Evolutionary conservation across 768 basidiomycete species (phyloP).

Genomic region (Lactarius hengduanensis): DNA sequence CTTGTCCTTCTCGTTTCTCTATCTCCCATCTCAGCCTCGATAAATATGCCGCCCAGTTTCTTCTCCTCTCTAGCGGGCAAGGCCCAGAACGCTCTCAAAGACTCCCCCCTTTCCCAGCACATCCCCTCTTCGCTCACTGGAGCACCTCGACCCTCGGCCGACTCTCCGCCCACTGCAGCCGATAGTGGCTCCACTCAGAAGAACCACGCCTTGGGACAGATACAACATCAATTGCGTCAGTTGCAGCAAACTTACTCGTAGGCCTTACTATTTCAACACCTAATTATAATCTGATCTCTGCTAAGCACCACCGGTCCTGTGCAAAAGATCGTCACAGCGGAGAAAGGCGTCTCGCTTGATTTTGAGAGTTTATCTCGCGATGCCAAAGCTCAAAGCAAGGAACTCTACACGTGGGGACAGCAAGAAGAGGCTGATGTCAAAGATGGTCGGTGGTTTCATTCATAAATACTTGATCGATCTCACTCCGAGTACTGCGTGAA

Average conservation of each 20-base stretch:
- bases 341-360: conserved; percentile 77
- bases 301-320: conserved; percentile 57
- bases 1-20: conserved; percentile 21
- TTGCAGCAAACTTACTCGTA: conserved; percentile 75
- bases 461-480: not conserved
- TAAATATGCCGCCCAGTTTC: conserved; percentile 58
- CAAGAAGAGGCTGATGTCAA: conserved; percentile 66
- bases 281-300: not conserved
- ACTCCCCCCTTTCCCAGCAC: conserved; percentile 57
- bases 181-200: conserved; percentile 38
- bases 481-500: not conserved
- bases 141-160: conserved; percentile 37
- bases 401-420: conserved; percentile 84
- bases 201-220: conserved; percentile 54
- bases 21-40: conserved; percentile 26
- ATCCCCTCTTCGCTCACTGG: conserved; percentile 44
- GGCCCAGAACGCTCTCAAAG: conserved; percentile 67
- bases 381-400: conserved; percentile 73
- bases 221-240: conserved; percentile 71
- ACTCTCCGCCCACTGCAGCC: conserved; percentile 13
- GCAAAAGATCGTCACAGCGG: conserved; percentile 76
- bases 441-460: conserved; percentile 53
- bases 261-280: conserved; percentile 29
- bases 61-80: conserved; percentile 71
- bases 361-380: conserved; percentile 66